A percentile compares a stretch with the other conserved stretches of the same genome.
Conservation (phyloP, 2,329 filamentous ascomycete species). For the Fusarium sp. region DNA sequence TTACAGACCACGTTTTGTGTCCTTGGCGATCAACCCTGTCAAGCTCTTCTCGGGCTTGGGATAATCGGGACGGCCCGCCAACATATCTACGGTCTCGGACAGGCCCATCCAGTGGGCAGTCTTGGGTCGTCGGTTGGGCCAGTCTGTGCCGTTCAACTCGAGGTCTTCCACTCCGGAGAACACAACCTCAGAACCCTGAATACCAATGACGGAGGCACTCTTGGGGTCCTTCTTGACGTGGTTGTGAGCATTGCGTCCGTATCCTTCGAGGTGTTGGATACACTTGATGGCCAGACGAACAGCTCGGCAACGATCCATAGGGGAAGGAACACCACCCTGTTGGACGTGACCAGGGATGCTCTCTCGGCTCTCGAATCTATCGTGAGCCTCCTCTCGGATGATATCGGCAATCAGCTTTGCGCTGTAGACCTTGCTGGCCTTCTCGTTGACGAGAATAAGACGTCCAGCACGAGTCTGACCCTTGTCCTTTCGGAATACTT, state of each 20-base stretch:
- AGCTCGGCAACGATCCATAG: constrained; percentile 95
- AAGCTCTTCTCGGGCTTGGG: constrained; percentile 61
- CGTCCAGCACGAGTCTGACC: constrained; percentile 92
- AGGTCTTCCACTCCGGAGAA: constrained; percentile 84
- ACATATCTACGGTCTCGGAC: constrained; percentile 83
- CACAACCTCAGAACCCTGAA: constrained; percentile 89
- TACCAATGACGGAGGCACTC: constrained; percentile 87
- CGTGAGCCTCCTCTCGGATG: constrained; percentile 91
- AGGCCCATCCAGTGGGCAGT: constrained; percentile 86
- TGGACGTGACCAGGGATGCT: constrained; percentile 95
- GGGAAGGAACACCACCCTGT: constrained; percentile 90
- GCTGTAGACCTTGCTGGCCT: constrained; percentile 87
- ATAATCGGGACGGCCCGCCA: constrained; percentile 76
- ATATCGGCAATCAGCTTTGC: constrained; percentile 96
- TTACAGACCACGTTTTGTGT: constrained; percentile 66
- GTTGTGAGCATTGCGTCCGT: constrained; percentile 71
- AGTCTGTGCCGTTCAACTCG: constrained; percentile 89
- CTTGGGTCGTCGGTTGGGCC: constrained; percentile 87
- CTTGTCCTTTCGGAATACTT: constrained; percentile 85
- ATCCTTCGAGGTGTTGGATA: constrained; percentile 88
- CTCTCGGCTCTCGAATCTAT: constrained; percentile 90
- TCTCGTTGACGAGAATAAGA: constrained; percentile 96
- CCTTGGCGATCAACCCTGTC: constrained; percentile 67
- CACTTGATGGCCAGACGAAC: constrained; percentile 93
- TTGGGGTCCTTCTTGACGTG: constrained; percentile 79